These are phyloP conservation scores for Penstemon barbatus DNA, from an alignment of 257 asterid genomes.

Conservation along the genomic window DNA sequence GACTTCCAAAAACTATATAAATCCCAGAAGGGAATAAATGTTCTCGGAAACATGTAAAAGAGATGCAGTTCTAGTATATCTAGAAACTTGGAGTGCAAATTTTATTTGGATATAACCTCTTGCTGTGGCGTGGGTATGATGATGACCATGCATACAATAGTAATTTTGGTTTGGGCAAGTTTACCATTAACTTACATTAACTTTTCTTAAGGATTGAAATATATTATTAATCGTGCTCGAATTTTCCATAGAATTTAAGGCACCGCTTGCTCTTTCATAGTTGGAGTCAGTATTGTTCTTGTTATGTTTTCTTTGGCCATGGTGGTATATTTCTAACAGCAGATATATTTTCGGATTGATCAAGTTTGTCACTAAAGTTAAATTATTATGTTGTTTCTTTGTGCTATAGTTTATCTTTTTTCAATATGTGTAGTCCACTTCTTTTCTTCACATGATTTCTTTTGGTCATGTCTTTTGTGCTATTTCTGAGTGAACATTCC, in stretches of 20 bases:
- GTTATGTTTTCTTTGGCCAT: slow-evolving; percentile 9
- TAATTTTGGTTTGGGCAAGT: too few species aligned
- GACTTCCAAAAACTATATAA: neutral
- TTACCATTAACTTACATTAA: too few species aligned
- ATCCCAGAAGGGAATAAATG: neutral
- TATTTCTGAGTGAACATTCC: neutral
- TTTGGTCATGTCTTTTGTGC: neutral
- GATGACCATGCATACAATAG: neutral
- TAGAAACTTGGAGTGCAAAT: neutral
- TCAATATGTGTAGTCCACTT: neutral
- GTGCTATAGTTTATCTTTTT: neutral
- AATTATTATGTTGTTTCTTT: neutral
- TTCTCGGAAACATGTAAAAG: neutral
- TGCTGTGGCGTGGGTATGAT: neutral
- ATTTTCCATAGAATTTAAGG: neutral
- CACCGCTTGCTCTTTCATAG: neutral
- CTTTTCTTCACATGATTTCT: neutral
- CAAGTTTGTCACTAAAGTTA: neutral
- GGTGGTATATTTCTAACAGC: neutral
- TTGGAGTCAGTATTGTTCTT: slow-evolving; percentile 1
- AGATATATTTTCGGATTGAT: neutral
- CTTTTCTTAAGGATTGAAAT: neutral
- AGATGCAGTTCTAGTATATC: neutral
- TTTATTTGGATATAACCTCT: neutral
- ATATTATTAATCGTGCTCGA: neutral